Evolutionary conservation across 2,329 filamentous ascomycete species (phyloP).

Genomic region (Simplicillium sp.): DNA sequence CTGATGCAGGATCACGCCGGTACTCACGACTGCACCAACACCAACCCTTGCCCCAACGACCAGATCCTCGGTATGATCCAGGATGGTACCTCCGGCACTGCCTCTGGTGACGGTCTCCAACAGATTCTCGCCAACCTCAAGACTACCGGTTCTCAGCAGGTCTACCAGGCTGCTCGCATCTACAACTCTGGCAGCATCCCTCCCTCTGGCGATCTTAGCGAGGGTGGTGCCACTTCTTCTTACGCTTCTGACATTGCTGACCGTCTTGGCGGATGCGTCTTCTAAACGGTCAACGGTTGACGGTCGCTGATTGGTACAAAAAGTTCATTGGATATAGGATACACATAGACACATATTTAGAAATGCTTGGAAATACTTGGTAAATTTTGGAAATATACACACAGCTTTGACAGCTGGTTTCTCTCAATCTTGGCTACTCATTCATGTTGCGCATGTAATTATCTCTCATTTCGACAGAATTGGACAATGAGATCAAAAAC

Average conservation of each 20-base stretch:
- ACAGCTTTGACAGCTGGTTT: too few relatives aligned
- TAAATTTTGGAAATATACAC: too few relatives aligned
- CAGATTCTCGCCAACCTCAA: not conserved
- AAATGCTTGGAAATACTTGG: too few relatives aligned
- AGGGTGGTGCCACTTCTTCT: constrained; percentile 3
- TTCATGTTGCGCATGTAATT: too few relatives aligned
- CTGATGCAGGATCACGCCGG: constrained; percentile 4
- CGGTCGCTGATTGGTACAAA: not conserved
- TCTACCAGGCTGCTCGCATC: constrained; percentile 3
- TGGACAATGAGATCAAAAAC: too few relatives aligned
- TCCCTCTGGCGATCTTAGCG: not conserved
- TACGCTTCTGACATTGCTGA: constrained; percentile 4
- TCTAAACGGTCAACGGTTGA: not conserved
- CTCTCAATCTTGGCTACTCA: too few relatives aligned
- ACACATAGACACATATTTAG: not conserved
- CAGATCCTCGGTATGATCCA: constrained; percentile 1
- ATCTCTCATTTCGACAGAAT: too few relatives aligned
- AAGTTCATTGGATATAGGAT: not conserved
- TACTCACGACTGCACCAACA: not conserved
- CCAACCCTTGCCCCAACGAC: constrained; percentile 1
- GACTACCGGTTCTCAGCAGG: not conserved
- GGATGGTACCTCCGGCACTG: constrained; percentile 2
- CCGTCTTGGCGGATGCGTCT: constrained; percentile 3
- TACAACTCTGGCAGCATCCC: constrained; percentile 4
- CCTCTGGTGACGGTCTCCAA: constrained; percentile 2